These are phyloP conservation scores for Arthrobotrys pseudoclavata DNA, from an alignment of 2,329 filamentous ascomycete genomes.

Conservation along the genomic window DNA sequence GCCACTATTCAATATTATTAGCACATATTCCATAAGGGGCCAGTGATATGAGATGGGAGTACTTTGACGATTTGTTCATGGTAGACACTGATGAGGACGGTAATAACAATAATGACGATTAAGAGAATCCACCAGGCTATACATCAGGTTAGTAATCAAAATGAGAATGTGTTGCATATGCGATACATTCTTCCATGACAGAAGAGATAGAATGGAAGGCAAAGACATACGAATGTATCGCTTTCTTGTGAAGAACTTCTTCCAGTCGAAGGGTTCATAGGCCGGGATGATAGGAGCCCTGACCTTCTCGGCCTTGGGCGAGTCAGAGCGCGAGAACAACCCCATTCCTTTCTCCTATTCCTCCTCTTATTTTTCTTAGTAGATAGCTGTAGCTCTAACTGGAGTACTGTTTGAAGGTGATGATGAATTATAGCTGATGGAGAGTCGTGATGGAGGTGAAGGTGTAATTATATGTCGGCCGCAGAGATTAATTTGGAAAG, in stretches of 20 bases:
- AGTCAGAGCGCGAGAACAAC: constrained; percentile 18
- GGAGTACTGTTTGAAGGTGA: no score
- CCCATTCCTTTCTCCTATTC: constrained; percentile 18
- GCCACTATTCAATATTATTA: constrained; percentile 60
- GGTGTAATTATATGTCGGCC: neutral
- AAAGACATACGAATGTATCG: constrained; percentile 53
- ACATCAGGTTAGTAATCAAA: neutral
- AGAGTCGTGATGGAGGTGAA: neutral
- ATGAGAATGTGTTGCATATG: constrained; percentile 12
- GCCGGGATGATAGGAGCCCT: constrained; percentile 26
- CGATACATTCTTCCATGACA: neutral
- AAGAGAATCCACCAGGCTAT: constrained; percentile 62
- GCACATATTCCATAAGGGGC: neutral
- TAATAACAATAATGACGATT: constrained; percentile 64
- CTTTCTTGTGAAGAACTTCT: constrained; percentile 47
- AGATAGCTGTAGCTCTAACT: no score
- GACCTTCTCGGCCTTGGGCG: constrained; percentile 36
- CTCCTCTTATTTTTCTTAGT: neutral
- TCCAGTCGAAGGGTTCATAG: constrained; percentile 58
- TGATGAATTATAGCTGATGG: neutral
- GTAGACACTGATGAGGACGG: constrained; percentile 60
- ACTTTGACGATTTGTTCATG: constrained; percentile 65
- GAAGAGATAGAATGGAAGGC: neutral
- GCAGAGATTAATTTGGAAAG: neutral
- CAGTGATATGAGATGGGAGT: constrained; percentile 24